A percentile compares a stretch with the other conserved stretches of the same genome.
Evolutionary conservation across 306 rosid species (phyloP).

Genomic region (Cucurbita pepo): DNA sequence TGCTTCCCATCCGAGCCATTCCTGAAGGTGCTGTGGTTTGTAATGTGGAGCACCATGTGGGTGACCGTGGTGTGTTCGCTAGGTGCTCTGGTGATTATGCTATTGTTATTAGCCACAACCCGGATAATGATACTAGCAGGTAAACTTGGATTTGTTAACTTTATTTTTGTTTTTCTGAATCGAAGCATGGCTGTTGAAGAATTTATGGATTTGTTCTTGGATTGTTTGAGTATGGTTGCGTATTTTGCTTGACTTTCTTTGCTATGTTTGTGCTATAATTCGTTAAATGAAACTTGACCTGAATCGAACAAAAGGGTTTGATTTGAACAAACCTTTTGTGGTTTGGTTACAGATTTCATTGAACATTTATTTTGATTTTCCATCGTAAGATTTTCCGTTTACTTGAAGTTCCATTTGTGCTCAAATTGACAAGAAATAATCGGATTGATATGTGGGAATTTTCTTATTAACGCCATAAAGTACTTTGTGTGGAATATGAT

Average conservation of each 20-base stretch:
- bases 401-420: background rate
- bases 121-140: constrained; percentile 13
- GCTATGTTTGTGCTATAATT: background rate
- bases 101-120: constrained; percentile 11
- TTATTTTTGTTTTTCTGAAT: background rate
- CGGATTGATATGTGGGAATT: background rate
- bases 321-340: background rate
- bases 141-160: background rate
- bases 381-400: background rate
- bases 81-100: constrained; percentile 15
- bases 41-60: constrained; percentile 13
- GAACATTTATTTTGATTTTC: background rate
- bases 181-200: too few relatives aligned
- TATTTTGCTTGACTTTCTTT: background rate
- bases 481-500: background rate
- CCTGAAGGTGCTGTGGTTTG: constrained; percentile 14
- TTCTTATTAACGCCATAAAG: background rate
- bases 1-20: constrained; percentile 4
- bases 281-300: too few relatives aligned
- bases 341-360: background rate
- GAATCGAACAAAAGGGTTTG: background rate
- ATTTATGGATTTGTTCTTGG: background rate
- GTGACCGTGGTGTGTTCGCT: constrained; percentile 12
- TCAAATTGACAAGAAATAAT: background rate
- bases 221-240: background rate